These are phyloP conservation scores for Adansonia gregorii DNA, from an alignment of 441 rosid species.

Conservation along the genomic window DNA sequence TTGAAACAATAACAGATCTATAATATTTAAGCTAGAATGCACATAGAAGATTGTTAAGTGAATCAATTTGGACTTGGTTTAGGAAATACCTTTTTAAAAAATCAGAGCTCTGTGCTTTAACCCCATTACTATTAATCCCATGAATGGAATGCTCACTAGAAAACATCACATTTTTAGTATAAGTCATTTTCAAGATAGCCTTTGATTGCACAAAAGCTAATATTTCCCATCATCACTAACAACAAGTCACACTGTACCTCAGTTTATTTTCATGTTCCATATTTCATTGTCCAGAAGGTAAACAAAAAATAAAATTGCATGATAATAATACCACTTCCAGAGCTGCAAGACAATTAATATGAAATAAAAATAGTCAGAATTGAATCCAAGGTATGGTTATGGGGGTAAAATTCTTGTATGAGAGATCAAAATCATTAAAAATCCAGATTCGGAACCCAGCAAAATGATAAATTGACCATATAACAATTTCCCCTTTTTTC, in stretches of 20 bases:
- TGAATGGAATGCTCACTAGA: constrained; percentile 42
- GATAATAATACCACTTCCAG: constrained; percentile 2
- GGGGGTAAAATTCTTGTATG: not conserved
- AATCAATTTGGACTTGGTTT: constrained; percentile 9
- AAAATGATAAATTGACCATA: constrained; percentile 1
- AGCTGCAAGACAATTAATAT: constrained; percentile 26
- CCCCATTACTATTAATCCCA: constrained; percentile 38
- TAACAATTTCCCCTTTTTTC: not conserved
- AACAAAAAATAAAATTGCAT: not conserved
- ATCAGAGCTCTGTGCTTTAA: constrained; percentile 43
- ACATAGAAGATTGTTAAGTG: not conserved
- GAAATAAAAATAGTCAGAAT: constrained; percentile 10
- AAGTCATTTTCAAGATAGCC: constrained; percentile 33
- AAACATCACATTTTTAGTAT: constrained; percentile 46
- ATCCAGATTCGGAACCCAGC: not conserved
- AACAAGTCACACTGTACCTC: constrained; percentile 35
- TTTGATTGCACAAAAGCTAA: constrained; percentile 25
- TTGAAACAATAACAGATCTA: constrained; percentile 15
- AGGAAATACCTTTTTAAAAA: constrained; percentile 46
- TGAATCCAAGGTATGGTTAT: constrained; percentile 1
- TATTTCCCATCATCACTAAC: constrained; percentile 31
- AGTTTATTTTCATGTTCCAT: constrained; percentile 32
- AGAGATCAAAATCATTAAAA: not conserved
- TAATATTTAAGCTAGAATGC: not conserved
- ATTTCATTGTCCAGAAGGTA: constrained; percentile 24